A percentile compares a stretch with the other conserved stretches of the same genome.
Conservation (phyloP, 108 stramenopile genomes). For the Conticribra guillardii region DNA sequence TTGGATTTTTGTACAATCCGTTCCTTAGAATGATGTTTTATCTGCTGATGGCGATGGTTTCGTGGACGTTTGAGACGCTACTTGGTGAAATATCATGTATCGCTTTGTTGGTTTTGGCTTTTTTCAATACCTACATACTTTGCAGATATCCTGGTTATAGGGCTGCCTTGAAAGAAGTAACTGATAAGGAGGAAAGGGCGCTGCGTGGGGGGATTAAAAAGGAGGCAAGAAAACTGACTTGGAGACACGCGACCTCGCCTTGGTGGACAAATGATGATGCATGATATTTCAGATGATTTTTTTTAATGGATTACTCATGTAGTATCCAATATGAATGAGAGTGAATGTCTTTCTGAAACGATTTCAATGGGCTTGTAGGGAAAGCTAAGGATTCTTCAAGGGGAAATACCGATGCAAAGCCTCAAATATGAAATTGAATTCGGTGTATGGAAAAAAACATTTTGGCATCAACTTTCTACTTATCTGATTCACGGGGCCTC, state of each 20-base stretch:
- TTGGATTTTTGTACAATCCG: constrained; percentile 85
- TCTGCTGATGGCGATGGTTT: constrained; percentile 67
- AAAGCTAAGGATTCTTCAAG: too few relatives aligned
- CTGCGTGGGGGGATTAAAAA: constrained; percentile 24
- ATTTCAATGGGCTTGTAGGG: too few relatives aligned
- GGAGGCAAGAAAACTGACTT: constrained; percentile 14
- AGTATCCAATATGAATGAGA: too few relatives aligned
- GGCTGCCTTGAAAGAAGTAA: constrained; percentile 56
- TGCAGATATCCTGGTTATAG: constrained; percentile 46
- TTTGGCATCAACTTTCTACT: too few relatives aligned
- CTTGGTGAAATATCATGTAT: constrained; percentile 60
- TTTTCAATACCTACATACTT: constrained; percentile 82
- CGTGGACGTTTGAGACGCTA: constrained; percentile 65
- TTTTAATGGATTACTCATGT: too few relatives aligned
- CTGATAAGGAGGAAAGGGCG: constrained; percentile 34
- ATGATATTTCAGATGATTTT: too few relatives aligned
- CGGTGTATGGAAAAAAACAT: too few relatives aligned
- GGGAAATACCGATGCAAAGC: too few relatives aligned
- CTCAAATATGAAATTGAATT: too few relatives aligned
- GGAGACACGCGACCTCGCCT: constrained; percentile 29
- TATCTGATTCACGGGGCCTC: too few relatives aligned
- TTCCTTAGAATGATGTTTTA: constrained; percentile 80
- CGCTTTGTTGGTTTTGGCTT: constrained; percentile 53
- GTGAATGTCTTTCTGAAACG: too few relatives aligned
- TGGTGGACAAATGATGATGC: constrained; percentile 10